Percentiles rank a stretch among this genome's conserved stretches.
phyloP scores from a whole-genome alignment of 2,329 filamentous ascomycete species.

The Alternaria brassicae region DNA sequence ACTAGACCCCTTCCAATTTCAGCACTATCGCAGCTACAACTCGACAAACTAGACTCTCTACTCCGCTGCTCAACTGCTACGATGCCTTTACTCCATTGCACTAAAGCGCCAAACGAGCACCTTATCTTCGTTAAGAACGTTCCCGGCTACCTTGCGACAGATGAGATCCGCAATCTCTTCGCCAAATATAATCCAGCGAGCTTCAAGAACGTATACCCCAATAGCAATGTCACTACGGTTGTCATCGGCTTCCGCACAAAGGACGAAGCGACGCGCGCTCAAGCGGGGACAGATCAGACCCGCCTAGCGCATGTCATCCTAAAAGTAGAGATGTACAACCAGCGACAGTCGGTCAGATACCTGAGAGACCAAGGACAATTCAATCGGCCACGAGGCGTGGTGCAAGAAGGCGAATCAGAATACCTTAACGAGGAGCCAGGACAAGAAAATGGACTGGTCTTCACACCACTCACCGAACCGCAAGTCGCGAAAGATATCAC shows the following conservation, averaged over 20 bases:
- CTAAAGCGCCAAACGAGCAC: slow-evolving; percentile 13
- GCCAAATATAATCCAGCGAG: slow-evolving; percentile 17
- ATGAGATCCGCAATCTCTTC: slow-evolving; percentile 11
- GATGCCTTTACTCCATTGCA: slow-evolving; percentile 1
- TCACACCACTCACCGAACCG: not conserved
- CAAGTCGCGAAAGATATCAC: not conserved
- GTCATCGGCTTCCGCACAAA: slow-evolving; percentile 21
- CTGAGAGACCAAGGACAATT: slow-evolving; percentile 6
- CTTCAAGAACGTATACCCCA: slow-evolving; percentile 27
- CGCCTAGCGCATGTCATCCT: slow-evolving; percentile 21
- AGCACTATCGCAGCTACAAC: not conserved
- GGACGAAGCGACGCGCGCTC: slow-evolving; percentile 15
- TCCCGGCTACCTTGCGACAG: slow-evolving; percentile 11
- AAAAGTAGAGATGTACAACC: slow-evolving; percentile 23
- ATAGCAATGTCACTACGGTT: slow-evolving; percentile 22
- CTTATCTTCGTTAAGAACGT: slow-evolving; percentile 33
- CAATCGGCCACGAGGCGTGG: not conserved
- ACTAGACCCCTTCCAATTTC: not conserved
- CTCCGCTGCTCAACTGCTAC: not conserved
- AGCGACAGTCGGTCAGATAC: slow-evolving; percentile 19
- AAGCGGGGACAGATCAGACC: slow-evolving; percentile 15
- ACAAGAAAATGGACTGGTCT: not conserved
- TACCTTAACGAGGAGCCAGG: not conserved
- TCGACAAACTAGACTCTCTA: not conserved
- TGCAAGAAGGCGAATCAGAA: not conserved